These are phyloP conservation scores for Plasmodiophora brassicae DNA, from an alignment of 208 protist genomes.

Conservation along the genomic window DNA sequence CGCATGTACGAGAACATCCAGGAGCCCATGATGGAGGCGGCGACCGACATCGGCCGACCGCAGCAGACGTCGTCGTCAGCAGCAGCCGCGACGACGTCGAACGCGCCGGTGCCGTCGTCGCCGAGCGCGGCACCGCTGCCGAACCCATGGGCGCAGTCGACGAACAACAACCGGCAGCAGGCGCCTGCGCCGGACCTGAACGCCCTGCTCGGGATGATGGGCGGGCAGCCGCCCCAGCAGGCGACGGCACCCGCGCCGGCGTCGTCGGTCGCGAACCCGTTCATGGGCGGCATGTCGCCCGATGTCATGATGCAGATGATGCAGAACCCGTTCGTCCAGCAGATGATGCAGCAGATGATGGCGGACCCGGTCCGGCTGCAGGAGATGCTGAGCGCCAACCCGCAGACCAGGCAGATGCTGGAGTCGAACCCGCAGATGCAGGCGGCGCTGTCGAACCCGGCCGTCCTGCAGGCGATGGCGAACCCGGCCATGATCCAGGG, in stretches of 20 bases:
- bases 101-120: no score
- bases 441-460: conserved; percentile 13
- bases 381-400: conserved; percentile 26
- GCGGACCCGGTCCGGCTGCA: conserved; percentile 47
- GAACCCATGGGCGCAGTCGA: conserved; percentile 51
- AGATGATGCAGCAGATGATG: conserved; percentile 51
- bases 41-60: background rate
- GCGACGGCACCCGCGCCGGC: background rate
- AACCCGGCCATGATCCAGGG: background rate
- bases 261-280: background rate
- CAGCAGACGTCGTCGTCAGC: background rate
- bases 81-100: background rate
- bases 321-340: conserved; percentile 36
- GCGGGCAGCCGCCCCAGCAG: background rate
- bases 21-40: conserved; percentile 48
- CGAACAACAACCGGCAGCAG: background rate
- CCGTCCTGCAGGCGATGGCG: background rate
- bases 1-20: conserved; percentile 56
- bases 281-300: background rate
- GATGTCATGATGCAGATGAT: conserved; percentile 35
- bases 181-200: background rate
- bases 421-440: conserved; percentile 52
- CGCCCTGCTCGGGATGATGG: conserved; percentile 26
- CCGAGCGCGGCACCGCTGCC: conserved; percentile 45
- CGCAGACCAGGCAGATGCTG: conserved; percentile 47